Conservation (phyloP, 805 yeast genomes). For the Wickerhamiella parazyma region DNA sequence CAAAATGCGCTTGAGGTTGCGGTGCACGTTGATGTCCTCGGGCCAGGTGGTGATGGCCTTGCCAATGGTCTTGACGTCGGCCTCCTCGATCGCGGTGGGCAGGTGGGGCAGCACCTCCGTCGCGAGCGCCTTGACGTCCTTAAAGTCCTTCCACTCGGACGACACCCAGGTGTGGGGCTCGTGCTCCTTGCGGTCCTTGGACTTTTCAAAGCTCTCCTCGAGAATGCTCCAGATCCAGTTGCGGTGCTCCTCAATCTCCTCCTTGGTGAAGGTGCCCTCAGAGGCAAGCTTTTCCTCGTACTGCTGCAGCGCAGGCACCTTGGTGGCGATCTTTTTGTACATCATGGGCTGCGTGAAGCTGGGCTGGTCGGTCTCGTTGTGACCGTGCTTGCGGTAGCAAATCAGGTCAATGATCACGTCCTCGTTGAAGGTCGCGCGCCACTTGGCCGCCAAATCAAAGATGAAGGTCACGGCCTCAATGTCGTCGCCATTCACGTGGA, state of each 20-base stretch:
- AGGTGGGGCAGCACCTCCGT: conserved; percentile 90
- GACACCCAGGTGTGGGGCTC: conserved; percentile 89
- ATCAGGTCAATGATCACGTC: conserved; percentile 95
- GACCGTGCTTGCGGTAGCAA: conserved; percentile 98
- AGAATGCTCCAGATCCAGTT: conserved; percentile 94
- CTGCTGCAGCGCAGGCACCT: conserved; percentile 76
- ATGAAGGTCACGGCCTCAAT: conserved; percentile 85
- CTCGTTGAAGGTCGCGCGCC: conserved; percentile 93
- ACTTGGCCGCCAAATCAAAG: conserved; percentile 94
- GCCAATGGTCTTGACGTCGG: conserved; percentile 65
- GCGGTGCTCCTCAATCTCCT: conserved; percentile 90
- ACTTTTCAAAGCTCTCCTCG: conserved; percentile 85
- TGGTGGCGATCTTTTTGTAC: conserved; percentile 83
- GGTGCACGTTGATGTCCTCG: conserved; percentile 74
- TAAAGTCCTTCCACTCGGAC: conserved; percentile 97
- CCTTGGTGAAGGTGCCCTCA: conserved; percentile 81
- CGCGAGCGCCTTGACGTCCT: conserved; percentile 93
- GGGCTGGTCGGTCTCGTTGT: conserved; percentile 99
- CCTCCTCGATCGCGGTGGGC: conserved; percentile 80
- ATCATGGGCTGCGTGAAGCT: conserved; percentile 96
- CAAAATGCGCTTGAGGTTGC: conserved; percentile 90
- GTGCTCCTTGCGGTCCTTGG: conserved; percentile 82
- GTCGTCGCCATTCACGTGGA: conserved; percentile 98
- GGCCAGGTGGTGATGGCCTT: conserved; percentile 71
- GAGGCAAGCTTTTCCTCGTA: conserved; percentile 65